Evolutionary conservation across 805 yeast genomes (phyloP).

Genomic region (baker's yeast (Saccharomyces cerevisiae)): DNA sequence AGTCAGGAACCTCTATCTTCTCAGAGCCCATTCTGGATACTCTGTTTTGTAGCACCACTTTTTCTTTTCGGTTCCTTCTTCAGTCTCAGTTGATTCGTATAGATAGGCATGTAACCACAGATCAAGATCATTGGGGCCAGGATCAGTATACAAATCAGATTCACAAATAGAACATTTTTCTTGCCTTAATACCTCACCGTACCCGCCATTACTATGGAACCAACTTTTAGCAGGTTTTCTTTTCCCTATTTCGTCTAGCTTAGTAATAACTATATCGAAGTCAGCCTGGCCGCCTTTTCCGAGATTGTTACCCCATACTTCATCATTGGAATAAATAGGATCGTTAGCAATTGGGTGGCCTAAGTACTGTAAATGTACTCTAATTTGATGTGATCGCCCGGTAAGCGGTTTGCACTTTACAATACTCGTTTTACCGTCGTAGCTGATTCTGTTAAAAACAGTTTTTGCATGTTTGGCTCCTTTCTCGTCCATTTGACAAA

Average conservation of each 20-base stretch:
- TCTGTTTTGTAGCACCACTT: slow-evolving; percentile 70
- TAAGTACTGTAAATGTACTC: slow-evolving; percentile 81
- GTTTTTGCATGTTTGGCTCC: slow-evolving; percentile 66
- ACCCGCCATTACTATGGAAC: slow-evolving; percentile 42
- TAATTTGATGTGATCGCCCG: slow-evolving; percentile 90
- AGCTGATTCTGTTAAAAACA: slow-evolving; percentile 53
- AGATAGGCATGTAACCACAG: slow-evolving; percentile 85
- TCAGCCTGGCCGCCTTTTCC: slow-evolving; percentile 56
- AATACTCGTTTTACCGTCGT: slow-evolving; percentile 51
- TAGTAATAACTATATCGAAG: slow-evolving; percentile 37
- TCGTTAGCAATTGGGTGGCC: slow-evolving; percentile 90
- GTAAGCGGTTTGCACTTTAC: slow-evolving; percentile 81
- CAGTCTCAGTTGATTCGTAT: slow-evolving; percentile 47
- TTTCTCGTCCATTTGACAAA: slow-evolving; percentile 27
- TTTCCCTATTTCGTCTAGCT: slow-evolving; percentile 62
- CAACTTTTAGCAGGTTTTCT: slow-evolving; percentile 60
- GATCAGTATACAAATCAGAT: slow-evolving; percentile 70
- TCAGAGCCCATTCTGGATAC: slow-evolving; percentile 75
- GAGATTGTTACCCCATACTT: slow-evolving; percentile 71
- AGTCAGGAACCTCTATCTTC: slow-evolving; percentile 32
- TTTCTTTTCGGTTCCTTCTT: slow-evolving; percentile 18
- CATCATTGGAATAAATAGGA: slow-evolving; percentile 72
- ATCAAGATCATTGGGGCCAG: slow-evolving; percentile 78
- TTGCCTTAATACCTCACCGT: slow-evolving; percentile 62
- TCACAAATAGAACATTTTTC: slow-evolving; percentile 58